phyloP scores from a whole-genome alignment of 352 stramenopile species.

The Pythium scleroteichum region DNA sequence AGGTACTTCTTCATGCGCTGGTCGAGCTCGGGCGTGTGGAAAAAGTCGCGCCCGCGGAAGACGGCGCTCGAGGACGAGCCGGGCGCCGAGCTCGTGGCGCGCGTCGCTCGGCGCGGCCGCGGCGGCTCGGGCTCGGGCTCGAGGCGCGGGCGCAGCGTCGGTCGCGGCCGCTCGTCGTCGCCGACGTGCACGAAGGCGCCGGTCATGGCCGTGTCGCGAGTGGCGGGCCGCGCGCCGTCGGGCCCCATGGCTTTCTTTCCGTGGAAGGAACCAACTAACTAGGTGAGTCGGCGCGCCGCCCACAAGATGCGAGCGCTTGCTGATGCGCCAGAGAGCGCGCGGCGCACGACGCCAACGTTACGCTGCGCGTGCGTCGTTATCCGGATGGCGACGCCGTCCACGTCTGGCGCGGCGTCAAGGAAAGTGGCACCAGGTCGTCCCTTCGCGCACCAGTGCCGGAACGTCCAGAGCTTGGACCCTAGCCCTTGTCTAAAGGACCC shows the following conservation, averaged over 20 bases:
- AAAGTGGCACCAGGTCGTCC: too few species aligned
- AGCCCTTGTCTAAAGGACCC: too few species aligned
- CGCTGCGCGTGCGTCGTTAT: too few species aligned
- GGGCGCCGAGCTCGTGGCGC: conserved; percentile 6
- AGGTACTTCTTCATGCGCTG: conserved; percentile 78
- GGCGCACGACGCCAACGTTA: not conserved
- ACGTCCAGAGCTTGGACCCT: too few species aligned
- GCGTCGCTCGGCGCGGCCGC: not conserved
- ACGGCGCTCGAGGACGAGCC: conserved; percentile 2
- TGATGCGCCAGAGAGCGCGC: not conserved
- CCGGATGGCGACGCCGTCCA: too few species aligned
- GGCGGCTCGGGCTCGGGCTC: not conserved
- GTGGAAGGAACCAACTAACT: too few species aligned
- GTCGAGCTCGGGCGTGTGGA: conserved; percentile 61
- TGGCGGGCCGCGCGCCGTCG: conserved; percentile 1
- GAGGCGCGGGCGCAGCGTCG: not conserved
- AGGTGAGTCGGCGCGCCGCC: too few species aligned
- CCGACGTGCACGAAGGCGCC: not conserved
- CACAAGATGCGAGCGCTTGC: not conserved
- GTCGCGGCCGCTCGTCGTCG: conserved; percentile 1
- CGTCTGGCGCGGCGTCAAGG: too few species aligned
- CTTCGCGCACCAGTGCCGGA: too few species aligned
- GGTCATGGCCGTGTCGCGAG: not conserved
- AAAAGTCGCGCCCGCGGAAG: conserved; percentile 47
- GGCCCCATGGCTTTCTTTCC: too few species aligned